Percentiles rank a stretch among this genome's conserved stretches.
Conservation (phyloP, 345 rosid species). For the Psidium guajava region DNA sequence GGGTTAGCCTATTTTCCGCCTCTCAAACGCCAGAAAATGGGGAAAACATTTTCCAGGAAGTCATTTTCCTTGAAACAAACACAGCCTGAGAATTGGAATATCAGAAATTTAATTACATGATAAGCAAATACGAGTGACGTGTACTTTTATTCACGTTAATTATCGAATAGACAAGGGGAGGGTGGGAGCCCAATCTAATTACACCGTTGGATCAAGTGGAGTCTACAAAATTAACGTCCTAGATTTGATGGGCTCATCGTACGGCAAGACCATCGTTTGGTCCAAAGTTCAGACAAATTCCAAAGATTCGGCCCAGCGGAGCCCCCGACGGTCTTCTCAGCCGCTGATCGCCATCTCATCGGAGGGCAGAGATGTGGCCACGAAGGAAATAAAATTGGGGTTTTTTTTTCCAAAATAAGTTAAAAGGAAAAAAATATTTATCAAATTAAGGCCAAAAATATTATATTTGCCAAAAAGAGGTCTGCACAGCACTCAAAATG, state of each 20-base stretch:
- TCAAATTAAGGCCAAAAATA: no score
- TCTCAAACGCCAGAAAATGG: no score
- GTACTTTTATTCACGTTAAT: not conserved
- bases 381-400: no score
- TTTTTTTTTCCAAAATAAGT: no score
- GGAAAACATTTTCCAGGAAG: no score
- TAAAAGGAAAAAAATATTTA: no score
- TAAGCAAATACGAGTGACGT: not conserved
- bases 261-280: not conserved
- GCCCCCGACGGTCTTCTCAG: not conserved
- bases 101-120: not conserved
- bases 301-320: no score
- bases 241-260: not conserved
- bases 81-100: not conserved
- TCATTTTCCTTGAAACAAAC: no score
- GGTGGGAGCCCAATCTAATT: not conserved
- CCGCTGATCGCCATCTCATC: not conserved
- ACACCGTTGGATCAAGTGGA: not conserved
- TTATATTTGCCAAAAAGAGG: no score
- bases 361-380: not conserved
- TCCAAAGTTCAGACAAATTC: no score
- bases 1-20: no score
- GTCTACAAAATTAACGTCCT: not conserved
- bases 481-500: no score
- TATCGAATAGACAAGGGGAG: not conserved